These are phyloP conservation scores for Madurella fahalii DNA, from an alignment of 2,329 filamentous ascomycete species.

Conservation along the genomic window DNA sequence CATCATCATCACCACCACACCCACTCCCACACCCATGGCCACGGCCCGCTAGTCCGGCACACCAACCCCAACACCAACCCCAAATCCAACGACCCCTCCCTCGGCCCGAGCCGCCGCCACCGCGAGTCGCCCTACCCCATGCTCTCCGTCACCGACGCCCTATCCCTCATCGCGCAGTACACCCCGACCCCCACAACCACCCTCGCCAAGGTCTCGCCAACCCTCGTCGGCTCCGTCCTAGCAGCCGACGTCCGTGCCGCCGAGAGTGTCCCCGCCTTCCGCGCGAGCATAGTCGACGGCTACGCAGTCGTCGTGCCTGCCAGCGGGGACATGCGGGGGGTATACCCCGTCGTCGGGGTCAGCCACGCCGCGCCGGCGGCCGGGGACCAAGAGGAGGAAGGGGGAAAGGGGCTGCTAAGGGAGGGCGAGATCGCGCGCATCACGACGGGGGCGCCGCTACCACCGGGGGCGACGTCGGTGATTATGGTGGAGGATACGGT, in stretches of 20 bases:
- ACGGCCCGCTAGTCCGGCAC: constrained; percentile 67
- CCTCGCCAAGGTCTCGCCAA: constrained; percentile 57
- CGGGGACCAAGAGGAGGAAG: too few species aligned
- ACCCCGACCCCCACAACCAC: constrained; percentile 61
- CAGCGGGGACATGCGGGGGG: constrained; percentile 64
- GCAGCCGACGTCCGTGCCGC: constrained; percentile 75
- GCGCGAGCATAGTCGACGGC: constrained; percentile 94
- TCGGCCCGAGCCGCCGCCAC: constrained; percentile 66
- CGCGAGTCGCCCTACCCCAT: constrained; percentile 89
- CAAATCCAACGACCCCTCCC: constrained; percentile 56
- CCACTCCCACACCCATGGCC: constrained; percentile 56
- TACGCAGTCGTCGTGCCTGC: constrained; percentile 75
- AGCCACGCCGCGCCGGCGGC: constrained; percentile 76
- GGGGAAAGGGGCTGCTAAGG: constrained; percentile 31
- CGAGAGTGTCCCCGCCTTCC: constrained; percentile 87
- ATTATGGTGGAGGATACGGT: constrained; percentile 96
- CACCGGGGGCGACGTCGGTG: constrained; percentile 82
- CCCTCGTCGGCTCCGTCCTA: constrained; percentile 71
- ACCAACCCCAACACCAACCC: constrained; percentile 58
- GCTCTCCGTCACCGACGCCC: constrained; percentile 78
- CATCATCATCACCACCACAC: constrained; percentile 48
- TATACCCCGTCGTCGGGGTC: constrained; percentile 81
- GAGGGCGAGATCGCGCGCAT: constrained; percentile 80
- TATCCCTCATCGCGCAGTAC: constrained; percentile 66
- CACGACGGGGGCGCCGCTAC: constrained; percentile 89